Evolutionary conservation across 352 stramenopile species (phyloP).

Genomic region (Ophiocytium majus): DNA sequence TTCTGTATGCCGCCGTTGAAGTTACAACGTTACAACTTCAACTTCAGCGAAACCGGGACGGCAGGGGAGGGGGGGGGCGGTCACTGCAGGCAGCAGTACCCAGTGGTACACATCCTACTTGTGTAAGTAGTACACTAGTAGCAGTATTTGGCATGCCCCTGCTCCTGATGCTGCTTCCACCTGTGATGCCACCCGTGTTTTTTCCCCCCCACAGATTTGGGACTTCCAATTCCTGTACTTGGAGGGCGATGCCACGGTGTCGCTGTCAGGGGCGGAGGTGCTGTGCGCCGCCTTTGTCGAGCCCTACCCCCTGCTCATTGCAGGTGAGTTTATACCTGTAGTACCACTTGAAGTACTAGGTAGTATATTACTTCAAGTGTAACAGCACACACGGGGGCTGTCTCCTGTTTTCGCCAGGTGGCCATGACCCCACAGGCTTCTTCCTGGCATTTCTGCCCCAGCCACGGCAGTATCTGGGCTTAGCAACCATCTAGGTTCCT

Average conservation of each 20-base stretch:
- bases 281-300: conserved; percentile 43
- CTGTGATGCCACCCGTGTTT: too few species aligned
- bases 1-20: too few species aligned
- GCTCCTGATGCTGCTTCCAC: too few species aligned
- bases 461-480: neutral
- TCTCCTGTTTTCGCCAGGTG: neutral
- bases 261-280: conserved; percentile 23
- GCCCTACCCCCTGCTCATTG: conserved; percentile 36
- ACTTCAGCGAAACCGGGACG: too few species aligned
- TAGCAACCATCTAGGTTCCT: too few species aligned
- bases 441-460: neutral
- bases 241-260: conserved; percentile 25
- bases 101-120: too few species aligned
- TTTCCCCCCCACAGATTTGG: conserved; percentile 28
- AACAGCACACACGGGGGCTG: neutral
- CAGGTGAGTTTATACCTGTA: conserved; percentile 11
- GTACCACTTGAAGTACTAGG: neutral
- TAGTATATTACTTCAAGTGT: conserved; percentile 2
- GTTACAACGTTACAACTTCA: too few species aligned
- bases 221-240: conserved; percentile 51
- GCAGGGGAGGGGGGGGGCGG: too few species aligned
- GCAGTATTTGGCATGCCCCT: too few species aligned
- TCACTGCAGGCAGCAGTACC: too few species aligned
- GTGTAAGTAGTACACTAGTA: too few species aligned
- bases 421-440: neutral